Conservation (phyloP, 768 basidiomycete species). For the Grammothele lineata region DNA sequence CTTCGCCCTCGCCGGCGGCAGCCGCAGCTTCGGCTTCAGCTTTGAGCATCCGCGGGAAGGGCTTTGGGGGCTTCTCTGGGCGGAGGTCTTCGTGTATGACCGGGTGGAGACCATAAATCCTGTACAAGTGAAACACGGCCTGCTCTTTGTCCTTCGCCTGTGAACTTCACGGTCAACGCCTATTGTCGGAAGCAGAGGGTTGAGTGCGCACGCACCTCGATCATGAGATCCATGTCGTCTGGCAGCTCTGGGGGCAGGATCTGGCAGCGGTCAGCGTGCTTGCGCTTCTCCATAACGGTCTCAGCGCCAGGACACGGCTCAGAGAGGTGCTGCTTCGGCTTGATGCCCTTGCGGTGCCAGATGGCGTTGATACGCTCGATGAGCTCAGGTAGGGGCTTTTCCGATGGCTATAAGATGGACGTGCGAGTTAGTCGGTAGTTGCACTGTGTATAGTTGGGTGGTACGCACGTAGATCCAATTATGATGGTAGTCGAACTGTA, state of each 20-base stretch:
- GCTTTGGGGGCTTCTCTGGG: constrained; percentile 27
- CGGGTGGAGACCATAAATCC: constrained; percentile 68
- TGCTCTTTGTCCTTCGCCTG: constrained; percentile 89
- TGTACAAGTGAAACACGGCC: constrained; percentile 80
- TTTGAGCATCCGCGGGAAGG: constrained; percentile 14
- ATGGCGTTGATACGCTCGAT: constrained; percentile 73
- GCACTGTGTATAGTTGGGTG: background rate
- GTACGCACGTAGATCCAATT: constrained; percentile 50
- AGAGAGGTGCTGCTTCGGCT: constrained; percentile 89
- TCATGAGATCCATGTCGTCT: constrained; percentile 68
- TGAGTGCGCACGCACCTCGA: constrained; percentile 42
- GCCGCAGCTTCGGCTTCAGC: constrained; percentile 1
- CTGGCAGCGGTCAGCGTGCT: constrained; percentile 82
- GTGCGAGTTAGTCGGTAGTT: constrained; percentile 16
- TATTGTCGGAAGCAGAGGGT: background rate
- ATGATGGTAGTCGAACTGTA: constrained; percentile 70
- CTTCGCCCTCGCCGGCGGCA: background rate
- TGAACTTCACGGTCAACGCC: background rate
- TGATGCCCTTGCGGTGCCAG: constrained; percentile 73
- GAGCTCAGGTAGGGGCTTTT: constrained; percentile 45
- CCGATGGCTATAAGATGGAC: constrained; percentile 37
- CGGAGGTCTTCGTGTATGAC: constrained; percentile 48
- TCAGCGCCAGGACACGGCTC: constrained; percentile 85
- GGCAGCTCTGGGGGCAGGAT: constrained; percentile 60
- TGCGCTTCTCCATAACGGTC: constrained; percentile 79